Evolutionary conservation across 768 basidiomycete genomes (phyloP).

Genomic region (Russula brevipes): DNA sequence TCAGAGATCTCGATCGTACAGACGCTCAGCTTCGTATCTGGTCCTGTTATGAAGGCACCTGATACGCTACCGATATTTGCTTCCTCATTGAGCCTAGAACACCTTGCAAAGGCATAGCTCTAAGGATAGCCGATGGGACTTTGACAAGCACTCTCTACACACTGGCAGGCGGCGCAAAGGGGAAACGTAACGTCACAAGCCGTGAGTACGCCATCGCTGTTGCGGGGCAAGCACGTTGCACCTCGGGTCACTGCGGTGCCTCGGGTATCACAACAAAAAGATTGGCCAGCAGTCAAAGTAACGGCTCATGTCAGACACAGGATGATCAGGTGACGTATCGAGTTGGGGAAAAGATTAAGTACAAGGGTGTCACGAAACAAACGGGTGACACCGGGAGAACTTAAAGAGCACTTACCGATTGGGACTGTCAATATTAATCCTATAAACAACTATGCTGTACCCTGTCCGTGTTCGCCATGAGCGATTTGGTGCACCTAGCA

Average conservation of each 20-base stretch:
- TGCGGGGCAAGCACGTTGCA: neutral
- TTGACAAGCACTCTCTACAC: neutral
- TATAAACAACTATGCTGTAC: neutral
- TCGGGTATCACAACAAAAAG: neutral
- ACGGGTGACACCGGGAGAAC: neutral
- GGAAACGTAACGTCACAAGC: neutral
- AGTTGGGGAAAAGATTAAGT: neutral
- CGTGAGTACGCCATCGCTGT: neutral
- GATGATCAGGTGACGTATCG: neutral
- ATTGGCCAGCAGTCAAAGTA: too few relatives aligned
- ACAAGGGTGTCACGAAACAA: neutral
- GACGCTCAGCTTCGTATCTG: neutral
- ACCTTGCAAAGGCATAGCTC: neutral
- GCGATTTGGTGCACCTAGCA: neutral
- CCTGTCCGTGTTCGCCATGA: neutral
- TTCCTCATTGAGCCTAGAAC: neutral
- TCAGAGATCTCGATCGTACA: neutral
- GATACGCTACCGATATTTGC: neutral
- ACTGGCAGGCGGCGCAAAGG: neutral
- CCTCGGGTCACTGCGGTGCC: neutral
- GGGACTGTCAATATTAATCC: neutral
- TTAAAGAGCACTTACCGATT: neutral
- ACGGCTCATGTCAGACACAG: neutral
- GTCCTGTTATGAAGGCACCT: neutral
- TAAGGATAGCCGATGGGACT: neutral